phyloP scores from a whole-genome alignment of 768 basidiomycete genomes.

The Mycena haematopus region DNA sequence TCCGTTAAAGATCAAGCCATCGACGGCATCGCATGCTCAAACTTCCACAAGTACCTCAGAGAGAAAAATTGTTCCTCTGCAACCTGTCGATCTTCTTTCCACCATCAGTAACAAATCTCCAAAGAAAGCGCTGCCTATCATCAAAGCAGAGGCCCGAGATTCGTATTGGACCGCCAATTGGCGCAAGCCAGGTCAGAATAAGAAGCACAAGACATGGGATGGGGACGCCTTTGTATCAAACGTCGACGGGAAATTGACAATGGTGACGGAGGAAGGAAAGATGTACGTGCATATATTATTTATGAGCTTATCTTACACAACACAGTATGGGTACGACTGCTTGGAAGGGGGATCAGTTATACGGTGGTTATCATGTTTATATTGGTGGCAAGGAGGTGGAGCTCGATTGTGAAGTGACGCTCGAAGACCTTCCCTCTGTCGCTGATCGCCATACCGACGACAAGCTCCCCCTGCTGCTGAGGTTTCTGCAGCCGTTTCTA shows the following conservation, averaged over 20 bases:
- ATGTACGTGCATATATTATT: constrained; percentile 50
- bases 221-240: constrained; percentile 72
- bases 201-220: constrained; percentile 89
- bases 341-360: constrained; percentile 65
- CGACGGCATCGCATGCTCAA: constrained; percentile 23
- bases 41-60: constrained; percentile 19
- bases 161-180: constrained; percentile 76
- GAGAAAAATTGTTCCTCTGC: constrained; percentile 43
- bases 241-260: constrained; percentile 55
- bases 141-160: constrained; percentile 30
- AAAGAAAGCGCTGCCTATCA: constrained; percentile 15
- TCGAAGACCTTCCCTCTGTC: constrained; percentile 57
- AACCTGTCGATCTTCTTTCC: constrained; percentile 46
- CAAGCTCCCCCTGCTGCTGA: constrained; percentile 24
- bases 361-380: constrained; percentile 50
- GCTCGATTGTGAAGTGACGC: constrained; percentile 57
- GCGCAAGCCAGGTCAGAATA: constrained; percentile 71
- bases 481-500: constrained; percentile 18
- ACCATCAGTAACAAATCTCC: constrained; percentile 26
- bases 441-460: constrained; percentile 40
- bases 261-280: constrained; percentile 76
- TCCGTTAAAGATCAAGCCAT: constrained; percentile 33
- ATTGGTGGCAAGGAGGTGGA: constrained; percentile 69
- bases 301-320: neutral
- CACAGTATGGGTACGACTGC: constrained; percentile 64